Percentiles rank a stretch among this genome's conserved stretches.
These are phyloP conservation scores for Coleophoma eucalyptorum DNA, from an alignment of 2,329 filamentous ascomycete species.

Conservation along the genomic window DNA sequence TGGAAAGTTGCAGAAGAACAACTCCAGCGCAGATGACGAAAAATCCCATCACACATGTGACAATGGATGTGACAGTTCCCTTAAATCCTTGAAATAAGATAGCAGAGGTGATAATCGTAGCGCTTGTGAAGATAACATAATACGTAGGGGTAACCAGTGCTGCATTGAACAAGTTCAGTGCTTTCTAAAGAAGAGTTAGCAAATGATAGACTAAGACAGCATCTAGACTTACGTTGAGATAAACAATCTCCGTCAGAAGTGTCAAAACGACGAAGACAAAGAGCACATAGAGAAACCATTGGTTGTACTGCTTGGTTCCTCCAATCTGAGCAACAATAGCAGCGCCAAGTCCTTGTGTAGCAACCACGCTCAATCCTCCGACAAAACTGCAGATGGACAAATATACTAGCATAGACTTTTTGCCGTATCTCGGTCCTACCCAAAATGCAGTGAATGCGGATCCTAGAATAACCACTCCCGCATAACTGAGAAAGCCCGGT, in stretches of 20 bases:
- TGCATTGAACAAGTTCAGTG: conserved; percentile 93
- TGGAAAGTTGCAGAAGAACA: conserved; percentile 90
- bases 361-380: conserved; percentile 89
- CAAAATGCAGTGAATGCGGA: conserved; percentile 71
- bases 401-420: conserved; percentile 97
- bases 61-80: conserved; percentile 73
- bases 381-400: conserved; percentile 94
- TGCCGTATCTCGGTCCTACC: conserved; percentile 83
- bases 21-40: conserved; percentile 91
- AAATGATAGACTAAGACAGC: not conserved
- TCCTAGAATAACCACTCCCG: conserved; percentile 76
- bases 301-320: conserved; percentile 85
- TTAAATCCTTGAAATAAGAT: conserved; percentile 94
- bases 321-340: conserved; percentile 84
- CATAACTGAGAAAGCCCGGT: conserved; percentile 81
- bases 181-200: conserved; percentile 66
- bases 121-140: conserved; percentile 96
- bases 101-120: conserved; percentile 90
- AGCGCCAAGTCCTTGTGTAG: conserved; percentile 87
- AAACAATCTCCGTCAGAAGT: conserved; percentile 89
- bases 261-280: conserved; percentile 89
- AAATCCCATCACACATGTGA: conserved; percentile 90
- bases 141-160: conserved; percentile 97
- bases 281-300: conserved; percentile 95
- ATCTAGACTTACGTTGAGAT: conserved; percentile 73